A percentile compares a stretch with the other conserved stretches of the same genome.
phyloP scores from a whole-genome alignment of 2,329 filamentous ascomycete genomes.

The Lachnellula subtilissima region DNA sequence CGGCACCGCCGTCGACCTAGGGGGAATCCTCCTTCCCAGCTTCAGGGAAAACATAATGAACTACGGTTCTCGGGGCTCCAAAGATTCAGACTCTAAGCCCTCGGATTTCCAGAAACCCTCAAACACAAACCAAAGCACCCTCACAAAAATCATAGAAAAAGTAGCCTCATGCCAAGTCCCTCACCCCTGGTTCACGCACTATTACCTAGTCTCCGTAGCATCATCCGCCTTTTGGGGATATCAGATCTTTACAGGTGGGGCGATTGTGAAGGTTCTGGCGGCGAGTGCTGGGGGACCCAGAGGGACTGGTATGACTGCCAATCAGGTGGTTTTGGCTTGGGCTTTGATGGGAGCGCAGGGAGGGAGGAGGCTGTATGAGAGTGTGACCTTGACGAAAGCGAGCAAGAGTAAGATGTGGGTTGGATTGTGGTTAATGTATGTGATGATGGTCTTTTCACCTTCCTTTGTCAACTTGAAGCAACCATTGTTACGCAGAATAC shows the following conservation, averaged over 20 bases:
- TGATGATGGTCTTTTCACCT: neutral
- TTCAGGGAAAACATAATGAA: constrained; percentile 29
- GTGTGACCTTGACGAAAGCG: constrained; percentile 56
- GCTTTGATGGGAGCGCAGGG: constrained; percentile 72
- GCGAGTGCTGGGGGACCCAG: constrained; percentile 25
- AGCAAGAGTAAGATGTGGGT: constrained; percentile 75
- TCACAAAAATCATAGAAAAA: constrained; percentile 12
- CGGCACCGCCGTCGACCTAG: constrained; percentile 22
- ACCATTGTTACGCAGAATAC: no score
- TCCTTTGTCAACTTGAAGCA: no score
- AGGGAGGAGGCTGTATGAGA: constrained; percentile 71
- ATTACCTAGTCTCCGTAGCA: constrained; percentile 69
- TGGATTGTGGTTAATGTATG: constrained; percentile 66
- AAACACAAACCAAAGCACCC: neutral
- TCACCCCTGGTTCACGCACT: constrained; percentile 85
- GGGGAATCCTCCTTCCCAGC: constrained; percentile 25
- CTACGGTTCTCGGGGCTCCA: constrained; percentile 28
- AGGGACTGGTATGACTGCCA: constrained; percentile 44
- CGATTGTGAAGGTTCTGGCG: constrained; percentile 46
- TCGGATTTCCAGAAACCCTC: neutral
- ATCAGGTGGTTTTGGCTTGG: constrained; percentile 64
- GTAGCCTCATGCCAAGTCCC: constrained; percentile 51
- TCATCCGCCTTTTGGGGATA: constrained; percentile 70
- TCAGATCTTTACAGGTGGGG: constrained; percentile 55
- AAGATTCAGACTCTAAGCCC: neutral